Conservation (phyloP, 129 eudicot species). For the Lactuca sativa region DNA sequence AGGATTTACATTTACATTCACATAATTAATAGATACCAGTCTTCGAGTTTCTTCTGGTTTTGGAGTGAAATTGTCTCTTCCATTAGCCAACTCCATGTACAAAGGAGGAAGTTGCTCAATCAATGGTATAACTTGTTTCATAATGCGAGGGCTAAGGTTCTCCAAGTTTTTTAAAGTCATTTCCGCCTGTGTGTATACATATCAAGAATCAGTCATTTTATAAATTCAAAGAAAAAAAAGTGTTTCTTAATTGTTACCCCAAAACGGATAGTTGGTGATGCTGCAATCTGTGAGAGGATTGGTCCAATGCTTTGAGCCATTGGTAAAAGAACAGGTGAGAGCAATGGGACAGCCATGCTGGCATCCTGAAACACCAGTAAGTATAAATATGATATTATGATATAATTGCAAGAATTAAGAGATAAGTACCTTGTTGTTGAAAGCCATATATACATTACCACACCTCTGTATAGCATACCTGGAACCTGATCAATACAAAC, state of each 20-base stretch:
- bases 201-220: background rate
- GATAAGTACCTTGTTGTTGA: conserved; percentile 83
- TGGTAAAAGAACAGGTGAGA: conserved; percentile 90
- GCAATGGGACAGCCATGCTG: conserved; percentile 71
- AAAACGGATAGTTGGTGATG: conserved; percentile 76
- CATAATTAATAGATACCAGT: conserved; percentile 41
- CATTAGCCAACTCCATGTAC: conserved; percentile 88
- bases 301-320: conserved; percentile 86
- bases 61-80: conserved; percentile 86
- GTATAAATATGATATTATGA: background rate
- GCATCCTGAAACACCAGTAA: conserved; percentile 71
- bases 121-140: conserved; percentile 91
- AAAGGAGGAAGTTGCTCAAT: conserved; percentile 94
- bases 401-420: background rate
- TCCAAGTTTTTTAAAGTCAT: conserved; percentile 84
- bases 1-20: background rate
- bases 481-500: conserved; percentile 57
- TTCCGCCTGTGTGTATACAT: conserved; percentile 60
- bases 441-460: conserved; percentile 86
- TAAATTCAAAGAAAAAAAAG: conserved; percentile 1
- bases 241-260: conserved; percentile 56
- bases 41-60: conserved; percentile 93
- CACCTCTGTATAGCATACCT: conserved; percentile 87
- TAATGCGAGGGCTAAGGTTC: conserved; percentile 76
- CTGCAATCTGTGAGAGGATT: conserved; percentile 67